Base-by-base conservation (phyloP, 2,329 filamentous ascomycete species). In the Tolypocladium endophyticum region DNA sequence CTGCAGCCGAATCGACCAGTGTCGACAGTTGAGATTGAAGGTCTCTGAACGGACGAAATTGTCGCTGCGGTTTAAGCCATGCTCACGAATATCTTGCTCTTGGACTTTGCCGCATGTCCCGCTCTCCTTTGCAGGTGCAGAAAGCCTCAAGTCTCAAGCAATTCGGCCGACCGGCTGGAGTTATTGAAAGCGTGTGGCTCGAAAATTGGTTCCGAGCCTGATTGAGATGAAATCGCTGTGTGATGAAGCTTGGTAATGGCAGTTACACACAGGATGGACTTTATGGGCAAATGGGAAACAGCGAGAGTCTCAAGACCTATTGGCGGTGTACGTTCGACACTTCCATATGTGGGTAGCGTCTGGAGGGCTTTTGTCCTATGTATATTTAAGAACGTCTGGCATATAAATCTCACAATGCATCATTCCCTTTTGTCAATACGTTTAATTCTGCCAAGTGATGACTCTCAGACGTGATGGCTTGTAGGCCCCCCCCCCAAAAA, bases 1-100 rank as follows among this genome's bases (percentile, higher is more conserved):
- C 67, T 3, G 68, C 70, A n/a, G 71, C 69, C 7, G 66, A 64
- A 30, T 65, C 67, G 16, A 69, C 64, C 16, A 63, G 60, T 56
- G 65, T 65, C 14, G 62, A 66, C 52, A 67, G 65, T 41, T 68
- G 65, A 69, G 58, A 50, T 23, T 41, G 39, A 43, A 58, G 11
- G 20, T 35, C 5, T 16, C 18, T 38, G 2, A 28, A 35, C 4
- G 33, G 45, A 25, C 30, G 20, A 25, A 7, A 55, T 18, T 30
- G 50, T 3, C 9, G 50, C 23, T 18, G 20, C 30, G 30, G 11
- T 14, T 18, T 5, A 9, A 20, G 20, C 30, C 4, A 35, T 35
- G 28, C 50, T n/a, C 18, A 20, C 50, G 8, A 9, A 28, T 9
- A n/a, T 20, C 5, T 14, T 12, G 23, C 28, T 14, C 8, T 3